These are phyloP conservation scores for Cairneyella variabilis DNA, from an alignment of 495 filamentous ascomycete species.

Conservation along the genomic window DNA sequence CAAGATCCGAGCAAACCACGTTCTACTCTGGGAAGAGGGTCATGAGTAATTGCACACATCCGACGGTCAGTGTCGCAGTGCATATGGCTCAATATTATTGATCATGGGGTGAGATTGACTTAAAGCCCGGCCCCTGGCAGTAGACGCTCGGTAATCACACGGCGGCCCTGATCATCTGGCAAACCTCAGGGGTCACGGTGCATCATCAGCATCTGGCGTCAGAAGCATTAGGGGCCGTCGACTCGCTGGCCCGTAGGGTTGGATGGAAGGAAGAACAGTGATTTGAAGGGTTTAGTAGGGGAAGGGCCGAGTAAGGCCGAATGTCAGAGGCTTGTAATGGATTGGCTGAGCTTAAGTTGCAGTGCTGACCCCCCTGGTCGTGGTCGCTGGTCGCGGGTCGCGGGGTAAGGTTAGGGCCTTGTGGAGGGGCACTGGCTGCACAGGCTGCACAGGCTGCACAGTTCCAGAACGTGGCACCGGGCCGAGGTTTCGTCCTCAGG, in stretches of 20 bases:
- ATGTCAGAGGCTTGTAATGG: neutral
- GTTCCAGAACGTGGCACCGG: neutral
- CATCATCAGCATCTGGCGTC: neutral
- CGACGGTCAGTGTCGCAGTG: neutral
- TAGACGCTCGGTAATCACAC: conserved; percentile 5
- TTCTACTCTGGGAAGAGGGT: neutral
- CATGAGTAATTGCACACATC: neutral
- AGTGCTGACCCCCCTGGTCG: too few species aligned
- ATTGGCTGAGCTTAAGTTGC: neutral
- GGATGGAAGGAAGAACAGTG: neutral
- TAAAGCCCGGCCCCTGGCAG: neutral
- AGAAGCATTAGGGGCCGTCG: neutral
- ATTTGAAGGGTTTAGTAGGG: neutral
- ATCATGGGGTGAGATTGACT: conserved; percentile 9
- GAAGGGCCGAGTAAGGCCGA: neutral
- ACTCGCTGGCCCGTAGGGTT: neutral
- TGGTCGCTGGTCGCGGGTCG: too few species aligned
- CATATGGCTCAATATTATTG: neutral
- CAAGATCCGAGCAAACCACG: neutral
- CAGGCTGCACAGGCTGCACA: too few species aligned
- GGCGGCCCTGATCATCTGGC: neutral
- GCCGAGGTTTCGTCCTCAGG: neutral
- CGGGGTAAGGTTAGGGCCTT: too few species aligned
- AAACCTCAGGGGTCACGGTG: neutral
- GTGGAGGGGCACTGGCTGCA: too few species aligned